Evolutionary conservation across 176 grass and related monocot genomes (phyloP).

Genomic region (Poa annua): DNA sequence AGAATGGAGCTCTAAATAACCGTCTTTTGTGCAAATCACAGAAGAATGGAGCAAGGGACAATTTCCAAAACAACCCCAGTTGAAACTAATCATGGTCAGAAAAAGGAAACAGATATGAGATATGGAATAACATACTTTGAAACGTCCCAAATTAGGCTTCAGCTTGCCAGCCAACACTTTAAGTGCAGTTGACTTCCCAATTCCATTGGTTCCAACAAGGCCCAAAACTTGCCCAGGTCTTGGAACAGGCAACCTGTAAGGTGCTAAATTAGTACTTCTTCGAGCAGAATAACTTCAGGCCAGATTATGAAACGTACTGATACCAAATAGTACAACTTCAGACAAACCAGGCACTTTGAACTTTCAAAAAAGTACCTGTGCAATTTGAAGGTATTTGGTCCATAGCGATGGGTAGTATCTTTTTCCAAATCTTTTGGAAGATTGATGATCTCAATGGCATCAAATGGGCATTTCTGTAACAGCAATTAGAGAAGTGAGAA

Average conservation of each 20-base stretch:
- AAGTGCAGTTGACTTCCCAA: conserved; percentile 92
- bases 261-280: conserved; percentile 34
- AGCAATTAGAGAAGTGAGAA: conserved; percentile 39
- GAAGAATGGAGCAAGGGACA: conserved; percentile 14
- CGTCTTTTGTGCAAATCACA: conserved; percentile 18
- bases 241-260: conserved; percentile 78
- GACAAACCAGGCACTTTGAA: neutral
- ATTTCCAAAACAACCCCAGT: conserved; percentile 8
- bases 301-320: conserved; percentile 25
- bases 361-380: conserved; percentile 62
- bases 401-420: conserved; percentile 95
- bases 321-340: conserved; percentile 11
- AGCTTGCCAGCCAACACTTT: conserved; percentile 93
- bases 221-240: conserved; percentile 93
- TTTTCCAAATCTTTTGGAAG: conserved; percentile 94
- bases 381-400: conserved; percentile 94
- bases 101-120: conserved; percentile 25
- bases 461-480: conserved; percentile 95
- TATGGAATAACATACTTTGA: conserved; percentile 56
- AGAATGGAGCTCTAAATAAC: neutral
- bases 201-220: conserved; percentile 92
- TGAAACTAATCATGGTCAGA: conserved; percentile 20
- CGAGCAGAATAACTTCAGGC: neutral
- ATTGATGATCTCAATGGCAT: conserved; percentile 98
- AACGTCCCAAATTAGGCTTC: conserved; percentile 91